phyloP scores from a whole-genome alignment of 192 early-diverging fungal species.

The Hyaloraphidium curvatum region DNA sequence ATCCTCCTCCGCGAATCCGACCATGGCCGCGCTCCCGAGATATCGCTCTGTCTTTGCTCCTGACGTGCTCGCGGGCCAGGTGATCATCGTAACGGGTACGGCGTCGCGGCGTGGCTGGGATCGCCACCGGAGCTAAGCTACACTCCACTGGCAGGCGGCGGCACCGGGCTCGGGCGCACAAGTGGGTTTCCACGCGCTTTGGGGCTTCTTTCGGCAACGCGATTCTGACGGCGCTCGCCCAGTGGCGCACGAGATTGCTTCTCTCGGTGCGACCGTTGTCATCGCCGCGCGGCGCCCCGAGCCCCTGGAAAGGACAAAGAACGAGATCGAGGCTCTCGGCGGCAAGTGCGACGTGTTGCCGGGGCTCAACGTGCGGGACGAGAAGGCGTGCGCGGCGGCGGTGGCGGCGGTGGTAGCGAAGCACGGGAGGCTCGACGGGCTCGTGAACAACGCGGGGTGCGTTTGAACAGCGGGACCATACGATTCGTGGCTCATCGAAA shows the following conservation, averaged over 20 bases:
- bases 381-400: no score
- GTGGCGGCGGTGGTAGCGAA: conserved; percentile 4
- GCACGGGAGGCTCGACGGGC: background rate
- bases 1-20: no score
- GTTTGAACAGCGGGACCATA: no score
- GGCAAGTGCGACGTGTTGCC: conserved; percentile 15
- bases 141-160: no score
- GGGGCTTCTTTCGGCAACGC: no score
- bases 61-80: conserved; percentile 24
- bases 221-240: no score
- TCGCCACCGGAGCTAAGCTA: no score
- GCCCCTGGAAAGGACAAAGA: conserved; percentile 12
- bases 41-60: no score
- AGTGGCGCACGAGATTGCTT: conserved; percentile 22
- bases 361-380: conserved; percentile 22
- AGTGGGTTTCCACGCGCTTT: no score
- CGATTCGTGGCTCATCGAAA: no score
- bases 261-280: conserved; percentile 24
- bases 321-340: conserved; percentile 15
- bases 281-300: conserved; percentile 21
- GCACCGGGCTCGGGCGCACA: conserved; percentile 24
- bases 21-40: no score
- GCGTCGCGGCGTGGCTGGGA: no score
- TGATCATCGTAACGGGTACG: conserved; percentile 23
- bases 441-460: conserved; percentile 11